A percentile compares a stretch with the other conserved stretches of the same genome.
These are phyloP conservation scores for Clarireedia homoeocarpa DNA, from an alignment of 2,329 filamentous ascomycete genomes.

Conservation along the genomic window DNA sequence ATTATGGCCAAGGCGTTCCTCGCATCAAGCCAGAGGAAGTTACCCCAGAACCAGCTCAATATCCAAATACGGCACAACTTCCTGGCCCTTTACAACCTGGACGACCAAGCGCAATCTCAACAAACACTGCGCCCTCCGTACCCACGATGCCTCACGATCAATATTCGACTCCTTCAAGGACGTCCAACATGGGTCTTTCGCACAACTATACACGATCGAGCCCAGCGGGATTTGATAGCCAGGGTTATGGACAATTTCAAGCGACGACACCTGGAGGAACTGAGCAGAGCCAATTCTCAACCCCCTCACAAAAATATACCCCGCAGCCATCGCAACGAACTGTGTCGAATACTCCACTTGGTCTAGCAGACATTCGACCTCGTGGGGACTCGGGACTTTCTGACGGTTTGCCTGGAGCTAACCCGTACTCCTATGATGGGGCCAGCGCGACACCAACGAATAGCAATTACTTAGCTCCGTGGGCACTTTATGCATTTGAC, in stretches of 20 bases:
- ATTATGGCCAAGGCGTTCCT: constrained; percentile 39
- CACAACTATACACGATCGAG: constrained; percentile 82
- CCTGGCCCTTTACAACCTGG: constrained; percentile 55
- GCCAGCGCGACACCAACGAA: constrained; percentile 61
- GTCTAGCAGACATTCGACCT: constrained; percentile 84
- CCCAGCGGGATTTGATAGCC: constrained; percentile 52
- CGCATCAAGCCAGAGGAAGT: constrained; percentile 54
- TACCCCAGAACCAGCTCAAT: constrained; percentile 40
- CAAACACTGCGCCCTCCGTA: constrained; percentile 50
- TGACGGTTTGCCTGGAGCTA: constrained; percentile 57
- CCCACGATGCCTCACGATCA: constrained; percentile 50
- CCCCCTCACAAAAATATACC: constrained; percentile 46
- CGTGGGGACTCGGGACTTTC: constrained; percentile 74
- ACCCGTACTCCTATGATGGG: constrained; percentile 54
- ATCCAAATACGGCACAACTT: constrained; percentile 37
- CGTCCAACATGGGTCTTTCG: constrained; percentile 54
- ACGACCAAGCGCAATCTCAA: constrained; percentile 43
- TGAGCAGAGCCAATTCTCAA: constrained; percentile 53
- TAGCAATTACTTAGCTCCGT: constrained; percentile 89
- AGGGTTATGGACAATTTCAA: constrained; percentile 48
- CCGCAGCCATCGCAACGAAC: constrained; percentile 51
- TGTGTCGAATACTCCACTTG: constrained; percentile 74
- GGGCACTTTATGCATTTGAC: constrained; percentile 94
- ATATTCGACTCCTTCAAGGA: constrained; percentile 57
- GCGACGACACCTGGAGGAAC: constrained; percentile 57